Evolutionary conservation across 345 rosid species (phyloP).

Genomic region (Gossypium sturtianum): DNA sequence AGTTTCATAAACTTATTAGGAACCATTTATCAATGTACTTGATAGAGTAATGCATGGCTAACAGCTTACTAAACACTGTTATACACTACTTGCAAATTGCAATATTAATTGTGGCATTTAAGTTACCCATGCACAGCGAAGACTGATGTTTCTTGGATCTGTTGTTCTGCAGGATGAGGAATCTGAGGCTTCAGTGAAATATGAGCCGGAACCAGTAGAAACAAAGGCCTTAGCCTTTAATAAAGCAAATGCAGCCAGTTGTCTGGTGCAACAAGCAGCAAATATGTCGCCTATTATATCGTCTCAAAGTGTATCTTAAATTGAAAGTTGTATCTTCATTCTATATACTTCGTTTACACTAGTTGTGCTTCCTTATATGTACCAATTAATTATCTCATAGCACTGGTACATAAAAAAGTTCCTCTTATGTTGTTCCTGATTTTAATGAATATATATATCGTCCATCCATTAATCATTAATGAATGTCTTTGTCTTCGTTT

Average conservation of each 20-base stretch:
- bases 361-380: not conserved
- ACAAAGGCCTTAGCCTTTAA: not conserved
- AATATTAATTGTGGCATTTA: not conserved
- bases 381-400: not conserved
- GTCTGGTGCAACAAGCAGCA: not conserved
- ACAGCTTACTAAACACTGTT: not conserved
- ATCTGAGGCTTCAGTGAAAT: slow-evolving; percentile 29
- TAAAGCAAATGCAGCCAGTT: not conserved
- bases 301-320: not conserved
- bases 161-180: slow-evolving; percentile 29
- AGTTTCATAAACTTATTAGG: not conserved
- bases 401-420: not conserved
- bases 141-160: not conserved
- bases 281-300: not conserved
- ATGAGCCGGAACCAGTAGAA: not conserved
- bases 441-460: not conserved
- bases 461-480: not conserved
- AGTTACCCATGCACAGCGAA: not conserved
- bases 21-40: not conserved
- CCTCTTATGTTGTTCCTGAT: not conserved
- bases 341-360: not conserved
- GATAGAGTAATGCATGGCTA: not conserved
- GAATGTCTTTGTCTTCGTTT: not conserved
- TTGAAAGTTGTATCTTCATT: slow-evolving; percentile 3
- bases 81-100: not conserved